Conservation (phyloP, 306 rosid genomes). For the Prunus persica region DNA sequence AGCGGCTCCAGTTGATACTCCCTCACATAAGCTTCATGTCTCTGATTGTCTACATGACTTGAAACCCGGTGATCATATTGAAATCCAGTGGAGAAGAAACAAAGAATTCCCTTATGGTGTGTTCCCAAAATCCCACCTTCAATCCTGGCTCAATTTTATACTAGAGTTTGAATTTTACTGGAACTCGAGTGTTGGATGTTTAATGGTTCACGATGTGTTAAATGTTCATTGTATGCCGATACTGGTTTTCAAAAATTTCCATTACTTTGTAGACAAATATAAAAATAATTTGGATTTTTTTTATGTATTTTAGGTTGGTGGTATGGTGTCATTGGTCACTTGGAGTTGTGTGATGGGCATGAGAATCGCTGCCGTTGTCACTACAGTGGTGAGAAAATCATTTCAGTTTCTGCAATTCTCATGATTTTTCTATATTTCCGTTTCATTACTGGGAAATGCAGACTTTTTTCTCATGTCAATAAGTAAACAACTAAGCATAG, state of each 20-base stretch:
- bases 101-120: conserved; percentile 81
- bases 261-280: background rate
- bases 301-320: conserved; percentile 73
- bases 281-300: conserved; percentile 6
- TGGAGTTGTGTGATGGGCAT: conserved; percentile 52
- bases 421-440: background rate
- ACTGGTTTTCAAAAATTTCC: background rate
- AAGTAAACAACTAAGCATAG: background rate
- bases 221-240: background rate
- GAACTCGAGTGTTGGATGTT: background rate
- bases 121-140: conserved; percentile 16
- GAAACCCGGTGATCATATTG: conserved; percentile 80
- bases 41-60: conserved; percentile 71
- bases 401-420: conserved; percentile 19
- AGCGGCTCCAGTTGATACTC: conserved; percentile 65
- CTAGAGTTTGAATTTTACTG: no score
- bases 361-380: conserved; percentile 62
- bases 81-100: conserved; percentile 95
- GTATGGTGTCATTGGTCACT: conserved; percentile 83
- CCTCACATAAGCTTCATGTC: conserved; percentile 58
- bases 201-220: background rate
- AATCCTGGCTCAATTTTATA: background rate
- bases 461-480: background rate
- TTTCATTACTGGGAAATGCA: background rate
- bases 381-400: conserved; percentile 49